Conservation (phyloP, 176 grass and related monocot species). For the Pontederia paniculata region DNA sequence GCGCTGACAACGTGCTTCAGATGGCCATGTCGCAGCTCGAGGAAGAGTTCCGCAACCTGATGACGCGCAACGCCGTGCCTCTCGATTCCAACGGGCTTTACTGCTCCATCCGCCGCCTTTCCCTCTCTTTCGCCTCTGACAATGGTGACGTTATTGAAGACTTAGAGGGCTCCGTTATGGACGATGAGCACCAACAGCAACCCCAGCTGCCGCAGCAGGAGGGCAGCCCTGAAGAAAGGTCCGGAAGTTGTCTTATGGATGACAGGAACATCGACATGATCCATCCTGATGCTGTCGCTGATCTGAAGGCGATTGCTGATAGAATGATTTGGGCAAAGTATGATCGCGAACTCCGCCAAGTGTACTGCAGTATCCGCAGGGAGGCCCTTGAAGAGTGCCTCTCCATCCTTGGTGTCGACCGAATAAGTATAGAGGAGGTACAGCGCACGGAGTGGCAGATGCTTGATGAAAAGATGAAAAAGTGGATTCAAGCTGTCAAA, state of each 20-base stretch:
- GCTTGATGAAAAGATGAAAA: slow-evolving; percentile 7
- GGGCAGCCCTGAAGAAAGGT: background rate
- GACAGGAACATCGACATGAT: background rate
- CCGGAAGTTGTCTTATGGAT: background rate
- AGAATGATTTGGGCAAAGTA: slow-evolving; percentile 1
- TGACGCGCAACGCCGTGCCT: background rate
- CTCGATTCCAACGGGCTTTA: background rate
- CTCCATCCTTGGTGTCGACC: background rate
- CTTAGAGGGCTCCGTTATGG: background rate
- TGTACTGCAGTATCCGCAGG: background rate
- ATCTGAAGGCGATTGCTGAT: background rate
- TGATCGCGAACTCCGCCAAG: background rate
- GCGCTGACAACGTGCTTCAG: background rate
- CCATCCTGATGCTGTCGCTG: slow-evolving; percentile 2
- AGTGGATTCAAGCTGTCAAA: slow-evolving; percentile 3
- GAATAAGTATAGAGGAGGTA: slow-evolving; percentile 7
- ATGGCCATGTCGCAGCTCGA: background rate
- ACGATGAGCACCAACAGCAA: background rate
- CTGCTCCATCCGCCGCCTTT: slow-evolving; percentile 6
- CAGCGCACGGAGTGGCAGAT: background rate
- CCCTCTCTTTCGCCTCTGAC: background rate
- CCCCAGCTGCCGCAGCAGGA: background rate
- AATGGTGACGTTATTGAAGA: background rate
- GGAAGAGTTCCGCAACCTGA: slow-evolving; percentile 1
- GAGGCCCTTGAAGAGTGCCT: background rate